Evolutionary conservation across 192 early-diverging fungal species (phyloP), one percentile per base, ranked within the genome.

Genomic region (Phycomyces blakesleeanus): DNA sequence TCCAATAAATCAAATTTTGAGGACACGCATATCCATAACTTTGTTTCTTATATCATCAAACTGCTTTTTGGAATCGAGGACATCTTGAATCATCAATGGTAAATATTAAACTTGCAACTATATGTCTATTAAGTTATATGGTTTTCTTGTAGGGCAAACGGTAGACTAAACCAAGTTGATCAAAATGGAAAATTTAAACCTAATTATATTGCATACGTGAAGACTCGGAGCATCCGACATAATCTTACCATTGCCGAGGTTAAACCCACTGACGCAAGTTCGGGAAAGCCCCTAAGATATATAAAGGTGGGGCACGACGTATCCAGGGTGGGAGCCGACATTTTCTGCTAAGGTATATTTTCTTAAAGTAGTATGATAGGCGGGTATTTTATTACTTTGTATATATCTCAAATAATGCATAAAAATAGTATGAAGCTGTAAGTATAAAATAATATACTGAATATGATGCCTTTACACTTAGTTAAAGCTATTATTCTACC

Each of bases 1-100:
- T 40, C 55, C 38, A 57, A 57, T 57, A 9, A 57, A 57, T 57
- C 18, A 40, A 57, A 57, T 57, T 8, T 57, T 57, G 55, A 57
- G 34, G 55, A 39, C 38, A 57, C 55, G 2, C 9, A 20, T 40
- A 20, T 57, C 55, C 55, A 57, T 40, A 57, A 18, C 51, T 24
- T 53, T 53, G 51, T 53, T 25, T 53, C 51, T 24, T 53, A 53
- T 25, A 22, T 53, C n/a, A 53, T 53, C 11, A 53, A 53, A 25
- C 24, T 53, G 11, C 10, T 53, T 53, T 53, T 53, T 53, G 51
- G 51, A 24, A 53, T 53, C n/a, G 21, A 53, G 51, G 24, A 53
- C 2, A 6, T 53, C 4, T 25, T 53, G 51, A 53, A 24, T 18
- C 51, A 53, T 53, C 51, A 53, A 11, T 53, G 51, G 51, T 53